Base-by-base conservation (phyloP, 2,329 filamentous ascomycete species). In the Colletotrichum eleusines region DNA sequence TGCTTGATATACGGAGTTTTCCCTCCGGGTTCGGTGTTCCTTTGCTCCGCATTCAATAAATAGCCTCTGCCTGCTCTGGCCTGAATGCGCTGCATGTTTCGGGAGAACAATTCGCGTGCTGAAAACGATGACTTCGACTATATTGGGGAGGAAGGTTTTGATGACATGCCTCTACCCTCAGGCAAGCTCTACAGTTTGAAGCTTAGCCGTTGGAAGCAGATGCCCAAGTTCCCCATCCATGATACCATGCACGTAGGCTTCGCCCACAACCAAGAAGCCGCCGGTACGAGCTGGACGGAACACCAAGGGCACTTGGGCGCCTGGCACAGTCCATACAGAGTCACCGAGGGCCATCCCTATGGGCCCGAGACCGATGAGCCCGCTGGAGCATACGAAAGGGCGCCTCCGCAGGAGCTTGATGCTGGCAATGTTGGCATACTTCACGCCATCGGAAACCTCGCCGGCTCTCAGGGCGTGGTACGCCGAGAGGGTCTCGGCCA, bases 241-340 rank as follows among this genome's bases (percentile, higher is more conserved):
- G 23, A 59, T 65, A 0, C 63, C 40, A 31, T 65, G 53, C 38
- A 65, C 42, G 8, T 65, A 65, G 4, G 63, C 63, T 31, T 65
- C 63, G 5, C 53, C 42, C 26, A 65, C 5, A 0, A 65, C 31
- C 7, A 5, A 26, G 14, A 46, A 59, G 11, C 40, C 9, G 26
- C 7, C 11, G 1, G 20, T 20, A 3, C 5, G 5, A 7, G 1
- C 20, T 9, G 31, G n/a, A 7, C 40, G 40, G 12, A 58, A 38
- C 16, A 50, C n/a, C 7, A 59, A 48, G 20, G 51, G 62, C 7
- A 46, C 51, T 14, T 59, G 28, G 11, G 62, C 38, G 9, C 62
- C 62, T n/a, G 20, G 2, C 2, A 65, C 33, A n/a, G 55, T 9
- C 62, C 62, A 59, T 14, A 59, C 51, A 14, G 31, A 35, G n/a